Evolutionary conservation across 192 early-diverging fungal genomes (phyloP), one percentile per base, ranked within the genome.

Genomic region (Globomyces pollinis-pini): DNA sequence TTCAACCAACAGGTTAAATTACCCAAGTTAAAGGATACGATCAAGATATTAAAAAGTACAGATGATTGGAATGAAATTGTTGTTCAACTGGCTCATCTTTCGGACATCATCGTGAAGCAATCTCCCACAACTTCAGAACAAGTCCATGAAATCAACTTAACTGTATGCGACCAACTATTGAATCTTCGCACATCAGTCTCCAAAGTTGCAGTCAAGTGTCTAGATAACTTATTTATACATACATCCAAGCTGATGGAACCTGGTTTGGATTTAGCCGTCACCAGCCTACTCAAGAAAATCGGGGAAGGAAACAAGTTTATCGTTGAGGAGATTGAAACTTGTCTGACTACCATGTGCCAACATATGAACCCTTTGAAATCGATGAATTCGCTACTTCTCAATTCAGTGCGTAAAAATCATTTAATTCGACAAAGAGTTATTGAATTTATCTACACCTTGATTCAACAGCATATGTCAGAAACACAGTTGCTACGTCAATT

Each of bases 111-210:
- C n/a, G n/a, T n/a, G n/a, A n/a, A n/a, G n/a, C n/a, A n/a, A n/a
- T n/a, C n/a, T n/a, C n/a, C n/a, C n/a, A n/a, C n/a, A n/a, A n/a
- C n/a, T n/a, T n/a, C n/a, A n/a, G n/a, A n/a, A n/a, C n/a, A n/a
- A n/a, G n/a, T n/a, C n/a, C n/a, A n/a, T n/a, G n/a, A n/a, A n/a
- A n/a, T n/a, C n/a, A n/a, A n/a, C 20, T 39, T 71, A 6, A 54
- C 62, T 2, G 24, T 71, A 12, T 47, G 54, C 1, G 44, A 43
- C 1, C 26, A 62, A 15, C 39, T 71, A 1, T 60, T 62, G 29
- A 71, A 71, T 57, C 65, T 71, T 1, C 60, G 69, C 16, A 58
- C 50, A 2, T 59, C 65, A 6, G 69, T 71, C 18, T 32, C 65
- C 8, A 71, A 71, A 47, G 28, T 31, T 4, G 69, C 65, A 3